Evolutionary conservation across 2,329 filamentous ascomycete genomes (phyloP).

Genomic region (Botryotinia convoluta): DNA sequence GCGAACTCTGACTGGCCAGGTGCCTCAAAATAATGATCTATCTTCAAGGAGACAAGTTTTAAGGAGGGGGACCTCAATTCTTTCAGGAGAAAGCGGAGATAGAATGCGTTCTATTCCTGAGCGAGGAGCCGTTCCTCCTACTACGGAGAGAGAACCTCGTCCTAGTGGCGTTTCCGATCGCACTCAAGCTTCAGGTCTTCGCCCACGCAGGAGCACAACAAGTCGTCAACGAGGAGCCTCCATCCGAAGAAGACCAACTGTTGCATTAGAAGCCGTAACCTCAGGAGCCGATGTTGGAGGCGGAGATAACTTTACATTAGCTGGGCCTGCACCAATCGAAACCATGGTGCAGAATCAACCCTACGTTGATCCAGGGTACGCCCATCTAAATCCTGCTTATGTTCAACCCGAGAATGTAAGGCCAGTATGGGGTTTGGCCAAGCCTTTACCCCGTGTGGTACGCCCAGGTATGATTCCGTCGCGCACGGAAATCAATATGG

Average conservation of each 20-base stretch:
- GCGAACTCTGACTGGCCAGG: constrained; percentile 12
- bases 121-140: constrained; percentile 7
- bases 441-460: constrained; percentile 53
- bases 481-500: constrained; percentile 40
- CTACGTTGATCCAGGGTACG: constrained; percentile 53
- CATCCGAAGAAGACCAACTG: constrained; percentile 17
- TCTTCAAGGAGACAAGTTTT: constrained; percentile 3
- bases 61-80: constrained; percentile 10
- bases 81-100: not conserved
- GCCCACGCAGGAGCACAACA: constrained; percentile 11
- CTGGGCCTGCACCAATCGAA: constrained; percentile 31
- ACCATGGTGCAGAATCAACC: constrained; percentile 41
- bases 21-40: not conserved
- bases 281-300: constrained; percentile 16
- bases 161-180: constrained; percentile 5
- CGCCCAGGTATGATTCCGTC: constrained; percentile 52
- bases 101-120: constrained; percentile 17
- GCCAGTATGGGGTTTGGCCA: constrained; percentile 53
- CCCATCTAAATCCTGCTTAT: constrained; percentile 52
- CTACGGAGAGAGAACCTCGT: not conserved
- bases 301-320: constrained; percentile 35
- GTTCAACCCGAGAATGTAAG: constrained; percentile 49
- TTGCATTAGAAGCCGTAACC: constrained; percentile 15
- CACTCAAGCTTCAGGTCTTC: constrained; percentile 16
- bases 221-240: constrained; percentile 17